A percentile compares a stretch with the other conserved stretches of the same genome.
phyloP scores from a whole-genome alignment of 2,329 filamentous ascomycete species.

The Sclerotinia spermophila region DNA sequence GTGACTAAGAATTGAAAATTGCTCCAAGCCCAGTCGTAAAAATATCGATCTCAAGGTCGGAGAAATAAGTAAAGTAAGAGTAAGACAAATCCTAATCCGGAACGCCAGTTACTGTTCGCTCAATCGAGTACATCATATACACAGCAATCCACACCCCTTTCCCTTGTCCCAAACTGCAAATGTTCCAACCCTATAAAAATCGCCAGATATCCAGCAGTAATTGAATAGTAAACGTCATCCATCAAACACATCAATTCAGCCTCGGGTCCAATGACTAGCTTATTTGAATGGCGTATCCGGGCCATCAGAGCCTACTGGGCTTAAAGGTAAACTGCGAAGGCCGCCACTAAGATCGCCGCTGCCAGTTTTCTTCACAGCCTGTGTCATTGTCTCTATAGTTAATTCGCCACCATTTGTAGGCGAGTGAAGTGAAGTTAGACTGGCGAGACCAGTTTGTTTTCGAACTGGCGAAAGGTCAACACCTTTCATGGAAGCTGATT shows the following conservation, averaged over 20 bases:
- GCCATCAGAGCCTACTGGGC: slow-evolving; percentile 48
- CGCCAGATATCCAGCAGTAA: slow-evolving; percentile 32
- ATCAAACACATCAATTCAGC: slow-evolving; percentile 1
- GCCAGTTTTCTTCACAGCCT: slow-evolving; percentile 79
- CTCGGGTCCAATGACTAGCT: slow-evolving; percentile 15
- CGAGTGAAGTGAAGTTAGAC: slow-evolving; percentile 56
- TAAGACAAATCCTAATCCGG: neutral
- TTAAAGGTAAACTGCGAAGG: slow-evolving; percentile 54
- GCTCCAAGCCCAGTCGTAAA: slow-evolving; percentile 1
- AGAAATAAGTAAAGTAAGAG: neutral
- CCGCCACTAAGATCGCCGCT: slow-evolving; percentile 69
- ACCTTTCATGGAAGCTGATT: slow-evolving; percentile 69
- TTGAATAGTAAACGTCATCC: slow-evolving; percentile 8
- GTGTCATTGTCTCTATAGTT: slow-evolving; percentile 89
- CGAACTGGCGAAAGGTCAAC: slow-evolving; percentile 62
- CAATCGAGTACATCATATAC: slow-evolving; percentile 22
- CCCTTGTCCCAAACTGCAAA: slow-evolving; percentile 17
- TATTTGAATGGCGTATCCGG: slow-evolving; percentile 32
- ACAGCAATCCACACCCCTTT: slow-evolving; percentile 21
- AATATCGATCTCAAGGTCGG: slow-evolving; percentile 6
- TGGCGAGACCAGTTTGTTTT: slow-evolving; percentile 51
- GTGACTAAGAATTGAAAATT: slow-evolving; percentile 3
- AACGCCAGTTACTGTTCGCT: slow-evolving; percentile 14
- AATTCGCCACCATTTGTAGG: slow-evolving; percentile 63
- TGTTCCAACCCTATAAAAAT: slow-evolving; percentile 22